Base-by-base conservation (phyloP, 441 rosid species). In the California macrophylla region DNA sequence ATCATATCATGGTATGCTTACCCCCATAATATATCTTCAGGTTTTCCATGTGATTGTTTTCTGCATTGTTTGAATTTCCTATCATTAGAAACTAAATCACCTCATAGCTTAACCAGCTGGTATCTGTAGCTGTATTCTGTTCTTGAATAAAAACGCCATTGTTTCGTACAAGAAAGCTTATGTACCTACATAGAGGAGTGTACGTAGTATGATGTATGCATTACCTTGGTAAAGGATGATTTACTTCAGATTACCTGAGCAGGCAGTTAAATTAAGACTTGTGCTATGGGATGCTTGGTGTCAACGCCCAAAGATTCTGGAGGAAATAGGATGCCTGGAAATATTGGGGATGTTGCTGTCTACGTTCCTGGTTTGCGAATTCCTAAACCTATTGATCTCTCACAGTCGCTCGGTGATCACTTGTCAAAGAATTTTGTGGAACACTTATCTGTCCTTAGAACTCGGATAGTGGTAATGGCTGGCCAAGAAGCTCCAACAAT, bases 401-500 rank as follows among this genome's bases (percentile, higher is more conserved):
- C 89, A 77, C 85, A 76, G 68, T 81, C 89, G 29, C 85, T 94
- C 3, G 87, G 91, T 64, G 85, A 82, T 74, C 81, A 82, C 72
- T 71, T 92, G 85, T 86, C 99, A 0, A 89, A 81, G 85, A 86
- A 78, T 77, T 80, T 87, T 62, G 88, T 87, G 6, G 98, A 92
- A 71, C 92, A 90, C 28, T 70, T 92, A 29, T 79, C 96, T 47
- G 98, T 92, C 71, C 80, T 92, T 72, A 85, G 98, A 82, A 89
- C 93, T 3, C 89, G 97, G 30, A 84, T 95, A 68, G 98, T 90
- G 38, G 97, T 95, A 71, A 90, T 92, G 98, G 98, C 97, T 12
- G 86, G 86, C 60, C 99, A 95, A 82, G 98, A 95, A 88, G 96
- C 86, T 69, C 97, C 99, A 32, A 88, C 96, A n/a, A 82, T 88